phyloP scores from a whole-genome alignment of 2,329 filamentous ascomycete species.

The Hypoxylon sp. region DNA sequence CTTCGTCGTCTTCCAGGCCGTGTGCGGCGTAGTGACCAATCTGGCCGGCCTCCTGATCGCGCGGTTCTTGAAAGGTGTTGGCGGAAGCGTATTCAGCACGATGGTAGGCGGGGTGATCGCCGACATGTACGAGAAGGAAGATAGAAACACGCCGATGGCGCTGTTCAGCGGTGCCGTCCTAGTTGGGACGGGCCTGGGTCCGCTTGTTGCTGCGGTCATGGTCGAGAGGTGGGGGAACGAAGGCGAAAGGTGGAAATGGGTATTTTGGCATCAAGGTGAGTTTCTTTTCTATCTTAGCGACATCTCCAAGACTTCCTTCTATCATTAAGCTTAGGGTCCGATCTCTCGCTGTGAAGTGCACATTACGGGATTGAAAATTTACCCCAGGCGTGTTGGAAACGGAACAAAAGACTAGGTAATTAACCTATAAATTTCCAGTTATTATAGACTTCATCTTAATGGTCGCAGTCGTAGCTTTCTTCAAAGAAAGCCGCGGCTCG shows the following conservation, averaged over 20 bases:
- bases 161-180: constrained; percentile 85
- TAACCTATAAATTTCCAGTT: constrained; percentile 45
- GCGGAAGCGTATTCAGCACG: constrained; percentile 82
- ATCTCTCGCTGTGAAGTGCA: neutral
- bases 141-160: constrained; percentile 90
- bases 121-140: constrained; percentile 82
- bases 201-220: constrained; percentile 77
- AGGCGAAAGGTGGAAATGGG: constrained; percentile 77
- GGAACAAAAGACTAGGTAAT: neutral
- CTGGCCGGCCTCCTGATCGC: constrained; percentile 80
- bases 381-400: neutral
- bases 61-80: constrained; percentile 82
- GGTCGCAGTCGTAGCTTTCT: constrained; percentile 72
- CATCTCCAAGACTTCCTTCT: neutral
- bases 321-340: neutral
- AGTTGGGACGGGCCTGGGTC: constrained; percentile 82
- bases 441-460: constrained; percentile 76
- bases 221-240: constrained; percentile 65
- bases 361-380: neutral
- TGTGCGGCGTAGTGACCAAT: constrained; percentile 76
- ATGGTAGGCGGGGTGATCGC: constrained; percentile 94
- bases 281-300: neutral
- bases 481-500: constrained; percentile 84
- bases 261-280: constrained; percentile 81
- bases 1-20: constrained; percentile 77